These are phyloP conservation scores for Lobosporangium transversale DNA, from an alignment of 192 early-diverging fungal species.

Conservation along the genomic window DNA sequence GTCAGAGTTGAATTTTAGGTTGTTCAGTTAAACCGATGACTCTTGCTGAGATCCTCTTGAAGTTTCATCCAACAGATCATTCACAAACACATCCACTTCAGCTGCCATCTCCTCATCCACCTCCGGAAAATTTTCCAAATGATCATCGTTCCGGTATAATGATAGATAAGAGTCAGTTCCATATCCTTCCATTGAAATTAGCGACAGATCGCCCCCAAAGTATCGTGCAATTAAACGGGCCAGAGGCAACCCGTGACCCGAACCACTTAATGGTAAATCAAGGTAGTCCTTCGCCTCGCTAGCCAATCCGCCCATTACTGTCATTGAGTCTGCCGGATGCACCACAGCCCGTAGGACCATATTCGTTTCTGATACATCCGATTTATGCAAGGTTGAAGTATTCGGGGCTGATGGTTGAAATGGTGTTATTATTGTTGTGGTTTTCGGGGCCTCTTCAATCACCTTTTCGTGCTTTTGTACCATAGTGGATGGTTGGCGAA, in stretches of 20 bases:
- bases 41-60: too few species aligned
- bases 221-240: slow-evolving; percentile 68
- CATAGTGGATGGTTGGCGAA: background rate
- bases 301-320: slow-evolving; percentile 38
- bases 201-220: slow-evolving; percentile 73
- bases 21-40: too few species aligned
- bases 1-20: slow-evolving; percentile 6
- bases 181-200: slow-evolving; percentile 74
- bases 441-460: too few species aligned
- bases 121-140: slow-evolving; percentile 54
- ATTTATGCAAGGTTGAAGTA: slow-evolving; percentile 12
- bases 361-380: slow-evolving; percentile 6
- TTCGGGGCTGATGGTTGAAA: slow-evolving; percentile 18
- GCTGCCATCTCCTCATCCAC: slow-evolving; percentile 41
- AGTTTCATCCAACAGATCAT: slow-evolving; percentile 41
- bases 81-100: slow-evolving; percentile 48
- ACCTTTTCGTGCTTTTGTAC: background rate
- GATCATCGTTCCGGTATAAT: slow-evolving; percentile 51
- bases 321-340: slow-evolving; percentile 37
- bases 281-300: slow-evolving; percentile 47
- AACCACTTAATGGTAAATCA: slow-evolving; percentile 40
- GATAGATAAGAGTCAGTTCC: slow-evolving; percentile 70
- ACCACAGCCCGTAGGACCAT: background rate
- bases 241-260: slow-evolving; percentile 58
- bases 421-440: too few species aligned